Evolutionary conservation across 352 stramenopile species (phyloP).

Genomic region (Phytophthora syringae): DNA sequence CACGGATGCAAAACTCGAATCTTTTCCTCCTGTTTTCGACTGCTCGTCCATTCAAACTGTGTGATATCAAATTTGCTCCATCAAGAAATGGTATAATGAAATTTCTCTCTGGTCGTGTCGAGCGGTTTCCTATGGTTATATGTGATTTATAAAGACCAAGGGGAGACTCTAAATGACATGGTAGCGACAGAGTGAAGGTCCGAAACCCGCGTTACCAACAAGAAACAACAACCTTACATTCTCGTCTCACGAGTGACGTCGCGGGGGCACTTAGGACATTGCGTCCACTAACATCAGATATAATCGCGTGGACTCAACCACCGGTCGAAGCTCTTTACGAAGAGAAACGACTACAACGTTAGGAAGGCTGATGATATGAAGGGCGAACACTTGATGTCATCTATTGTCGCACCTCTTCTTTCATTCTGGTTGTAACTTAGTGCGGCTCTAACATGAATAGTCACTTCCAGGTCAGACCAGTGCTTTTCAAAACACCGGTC

Average conservation of each 20-base stretch:
- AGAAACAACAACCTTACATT: not conserved
- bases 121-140: not conserved
- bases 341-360: not conserved
- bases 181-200: not conserved
- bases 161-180: not conserved
- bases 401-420: too few relatives aligned
- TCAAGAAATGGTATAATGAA: not conserved
- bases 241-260: not conserved
- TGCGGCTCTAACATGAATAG: too few relatives aligned
- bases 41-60: not conserved
- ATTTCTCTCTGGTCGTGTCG: not conserved
- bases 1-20: not conserved
- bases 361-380: too few relatives aligned
- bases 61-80: not conserved
- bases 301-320: not conserved
- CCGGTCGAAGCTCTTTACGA: not conserved
- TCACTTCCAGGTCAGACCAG: too few relatives aligned
- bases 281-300: not conserved
- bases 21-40: not conserved
- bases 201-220: not conserved
- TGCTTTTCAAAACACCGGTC: too few relatives aligned
- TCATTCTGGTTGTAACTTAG: too few relatives aligned
- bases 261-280: not conserved
- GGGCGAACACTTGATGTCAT: too few relatives aligned
- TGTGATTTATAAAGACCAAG: not conserved